phyloP scores from a whole-genome alignment of 768 basidiomycete species.

The Xerocomellus chrysenteron region DNA sequence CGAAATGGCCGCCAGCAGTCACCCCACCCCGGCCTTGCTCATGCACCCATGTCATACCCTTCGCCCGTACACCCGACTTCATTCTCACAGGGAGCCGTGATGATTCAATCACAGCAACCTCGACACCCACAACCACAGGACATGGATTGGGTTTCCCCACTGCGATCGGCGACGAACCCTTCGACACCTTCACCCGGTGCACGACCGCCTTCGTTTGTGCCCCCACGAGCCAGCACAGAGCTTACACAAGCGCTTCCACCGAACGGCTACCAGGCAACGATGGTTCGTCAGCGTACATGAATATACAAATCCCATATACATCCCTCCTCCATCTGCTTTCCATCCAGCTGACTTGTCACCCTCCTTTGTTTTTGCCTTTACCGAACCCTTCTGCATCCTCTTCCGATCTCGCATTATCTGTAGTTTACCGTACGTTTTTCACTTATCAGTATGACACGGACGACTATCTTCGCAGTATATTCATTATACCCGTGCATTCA shows the following conservation, averaged over 20 bases:
- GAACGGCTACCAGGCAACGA: conserved; percentile 46
- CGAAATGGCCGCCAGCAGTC: conserved; percentile 42
- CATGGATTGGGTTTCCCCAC: conserved; percentile 37
- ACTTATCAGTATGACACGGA: conserved; percentile 58
- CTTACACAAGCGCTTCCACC: conserved; percentile 39
- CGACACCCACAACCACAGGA: conserved; percentile 45
- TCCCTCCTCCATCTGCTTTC: conserved; percentile 19
- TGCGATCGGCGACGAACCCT: conserved; percentile 40
- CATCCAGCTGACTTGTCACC: conserved; percentile 27
- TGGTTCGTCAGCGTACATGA: conserved; percentile 53
- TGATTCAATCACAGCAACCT: conserved; percentile 44
- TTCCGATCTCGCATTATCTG: conserved; percentile 53
- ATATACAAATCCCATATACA: conserved; percentile 6
- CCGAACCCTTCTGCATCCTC: conserved; percentile 31
- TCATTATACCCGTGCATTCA: conserved; percentile 55
- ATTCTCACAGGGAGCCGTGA: conserved; percentile 43
- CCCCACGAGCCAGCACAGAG: conserved; percentile 45
- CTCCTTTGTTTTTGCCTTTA: conserved; percentile 22
- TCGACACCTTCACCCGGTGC: conserved; percentile 36
- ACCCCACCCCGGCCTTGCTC: conserved; percentile 38
- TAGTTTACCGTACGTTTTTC: conserved; percentile 53
- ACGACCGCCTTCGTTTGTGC: conserved; percentile 53
- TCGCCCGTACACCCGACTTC: conserved; percentile 45
- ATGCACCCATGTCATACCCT: conserved; percentile 46
- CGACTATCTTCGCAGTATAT: conserved; percentile 57